A percentile compares a stretch with the other conserved stretches of the same genome.
These are phyloP conservation scores for Clonostachys solani DNA, from an alignment of 2,329 filamentous ascomycete species.

Conservation along the genomic window DNA sequence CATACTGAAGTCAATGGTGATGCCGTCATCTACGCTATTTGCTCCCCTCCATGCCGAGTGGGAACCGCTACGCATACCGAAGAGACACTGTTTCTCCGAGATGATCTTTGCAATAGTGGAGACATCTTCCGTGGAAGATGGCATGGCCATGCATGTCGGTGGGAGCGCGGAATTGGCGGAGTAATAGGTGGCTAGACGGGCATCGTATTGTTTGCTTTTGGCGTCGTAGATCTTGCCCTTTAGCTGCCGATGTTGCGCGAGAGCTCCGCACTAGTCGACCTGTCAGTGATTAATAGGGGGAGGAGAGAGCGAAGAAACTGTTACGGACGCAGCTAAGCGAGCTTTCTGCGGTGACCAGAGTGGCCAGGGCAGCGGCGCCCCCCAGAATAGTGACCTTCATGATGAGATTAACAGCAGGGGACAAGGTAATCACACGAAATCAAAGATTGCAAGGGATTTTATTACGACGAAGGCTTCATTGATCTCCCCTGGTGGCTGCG, in stretches of 20 bases:
- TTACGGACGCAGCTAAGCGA: too few species aligned
- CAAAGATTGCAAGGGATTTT: too few species aligned
- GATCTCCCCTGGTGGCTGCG: too few species aligned
- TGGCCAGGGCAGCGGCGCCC: too few species aligned
- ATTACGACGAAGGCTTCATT: too few species aligned
- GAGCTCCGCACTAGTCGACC: conserved; percentile 11
- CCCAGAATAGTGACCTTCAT: neutral
- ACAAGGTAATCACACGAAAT: too few species aligned
- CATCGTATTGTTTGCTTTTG: conserved; percentile 10
- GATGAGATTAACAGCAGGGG: neutral
- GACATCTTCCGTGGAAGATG: conserved; percentile 14
- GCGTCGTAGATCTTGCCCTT: conserved; percentile 13
- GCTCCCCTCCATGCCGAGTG: conserved; percentile 16
- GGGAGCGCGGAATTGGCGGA: conserved; percentile 20
- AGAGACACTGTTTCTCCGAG: conserved; percentile 7
- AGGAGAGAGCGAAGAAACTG: too few species aligned
- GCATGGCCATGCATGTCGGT: conserved; percentile 20
- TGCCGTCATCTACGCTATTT: conserved; percentile 13
- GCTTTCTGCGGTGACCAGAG: too few species aligned
- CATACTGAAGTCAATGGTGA: conserved; percentile 12
- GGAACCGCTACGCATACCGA: conserved; percentile 18
- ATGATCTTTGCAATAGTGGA: conserved; percentile 7
- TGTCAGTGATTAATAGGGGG: neutral
- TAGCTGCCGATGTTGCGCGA: conserved; percentile 6
- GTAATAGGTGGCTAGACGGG: conserved; percentile 17